A percentile compares a stretch with the other conserved stretches of the same genome.
These are phyloP conservation scores for Whalleya microplaca DNA, from an alignment of 2,329 filamentous ascomycete species.

Conservation along the genomic window DNA sequence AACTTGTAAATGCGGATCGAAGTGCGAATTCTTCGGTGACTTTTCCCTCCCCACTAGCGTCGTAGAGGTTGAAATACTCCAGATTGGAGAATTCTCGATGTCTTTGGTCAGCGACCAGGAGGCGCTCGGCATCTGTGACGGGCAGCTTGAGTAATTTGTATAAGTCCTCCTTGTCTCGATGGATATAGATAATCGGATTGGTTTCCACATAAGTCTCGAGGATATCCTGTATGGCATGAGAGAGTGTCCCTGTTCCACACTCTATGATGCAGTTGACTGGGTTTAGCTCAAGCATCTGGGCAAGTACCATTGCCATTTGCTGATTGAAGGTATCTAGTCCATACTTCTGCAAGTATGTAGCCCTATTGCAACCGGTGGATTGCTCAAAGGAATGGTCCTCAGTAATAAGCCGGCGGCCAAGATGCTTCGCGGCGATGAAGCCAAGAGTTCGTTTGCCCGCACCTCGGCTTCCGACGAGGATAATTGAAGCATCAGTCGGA, in stretches of 20 bases:
- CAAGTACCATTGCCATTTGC: conserved; percentile 64
- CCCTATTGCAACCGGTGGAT: conserved; percentile 62
- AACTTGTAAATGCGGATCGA: conserved; percentile 51
- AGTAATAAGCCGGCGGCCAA: conserved; percentile 68
- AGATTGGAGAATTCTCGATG: conserved; percentile 69
- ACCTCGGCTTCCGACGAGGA: conserved; percentile 71
- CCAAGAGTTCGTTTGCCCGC: conserved; percentile 74
- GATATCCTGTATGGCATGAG: conserved; percentile 59
- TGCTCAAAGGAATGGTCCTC: conserved; percentile 70
- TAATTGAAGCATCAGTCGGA: conserved; percentile 65
- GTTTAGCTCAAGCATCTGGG: conserved; percentile 62
- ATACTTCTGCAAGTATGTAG: conserved; percentile 62
- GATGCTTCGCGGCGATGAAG: conserved; percentile 71
- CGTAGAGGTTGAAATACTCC: conserved; percentile 72
- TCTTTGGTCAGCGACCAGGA: conserved; percentile 58
- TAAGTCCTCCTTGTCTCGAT: conserved; percentile 67
- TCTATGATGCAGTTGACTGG: conserved; percentile 68
- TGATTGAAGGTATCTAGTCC: conserved; percentile 65
- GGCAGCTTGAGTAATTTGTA: conserved; percentile 57
- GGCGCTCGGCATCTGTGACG: conserved; percentile 54
- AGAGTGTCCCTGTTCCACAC: conserved; percentile 67
- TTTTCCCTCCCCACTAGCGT: conserved; percentile 41
- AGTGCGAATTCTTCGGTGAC: conserved; percentile 38
- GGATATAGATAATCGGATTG: conserved; percentile 72
- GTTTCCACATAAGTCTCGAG: conserved; percentile 63